Conservation (phyloP, 352 stramenopile species). For the Plasmopara muralis region DNA sequence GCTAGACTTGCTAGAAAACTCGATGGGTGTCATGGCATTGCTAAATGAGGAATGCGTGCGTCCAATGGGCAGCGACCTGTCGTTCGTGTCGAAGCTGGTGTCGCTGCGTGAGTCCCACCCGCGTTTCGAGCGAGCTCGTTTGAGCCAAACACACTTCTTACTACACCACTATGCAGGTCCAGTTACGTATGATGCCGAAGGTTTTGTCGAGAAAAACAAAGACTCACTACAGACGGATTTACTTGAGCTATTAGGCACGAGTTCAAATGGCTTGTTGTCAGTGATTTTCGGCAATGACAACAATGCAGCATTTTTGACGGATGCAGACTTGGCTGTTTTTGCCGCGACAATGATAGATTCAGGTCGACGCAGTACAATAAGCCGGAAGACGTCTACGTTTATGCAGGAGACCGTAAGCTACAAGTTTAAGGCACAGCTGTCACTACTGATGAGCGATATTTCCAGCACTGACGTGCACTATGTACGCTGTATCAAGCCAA, state of each 20-base stretch:
- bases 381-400: constrained; percentile 69
- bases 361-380: constrained; percentile 38
- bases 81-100: constrained; percentile 85
- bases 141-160: constrained; percentile 73
- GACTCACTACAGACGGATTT: constrained; percentile 79
- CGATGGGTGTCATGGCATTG: constrained; percentile 84
- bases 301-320: constrained; percentile 48
- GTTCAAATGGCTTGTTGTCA: constrained; percentile 65
- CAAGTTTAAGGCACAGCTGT: constrained; percentile 86
- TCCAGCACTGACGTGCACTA: constrained; percentile 83
- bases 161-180: constrained; percentile 76
- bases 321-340: constrained; percentile 52
- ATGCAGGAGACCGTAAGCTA: constrained; percentile 87
- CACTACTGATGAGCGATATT: constrained; percentile 83
- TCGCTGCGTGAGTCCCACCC: constrained; percentile 77
- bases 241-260: constrained; percentile 58
- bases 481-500: constrained; percentile 90
- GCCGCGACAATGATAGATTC: constrained; percentile 42
- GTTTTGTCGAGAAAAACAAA: constrained; percentile 87
- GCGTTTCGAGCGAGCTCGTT: constrained; percentile 64
- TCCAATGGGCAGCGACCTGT: constrained; percentile 80
- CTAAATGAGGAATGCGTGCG: constrained; percentile 89
- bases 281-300: constrained; percentile 56
- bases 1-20: constrained; percentile 85
- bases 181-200: constrained; percentile 75